A percentile compares a stretch with the other conserved stretches of the same genome.
Conservation (phyloP, 176 grass and related monocot species). For the Avena atlantica region DNA sequence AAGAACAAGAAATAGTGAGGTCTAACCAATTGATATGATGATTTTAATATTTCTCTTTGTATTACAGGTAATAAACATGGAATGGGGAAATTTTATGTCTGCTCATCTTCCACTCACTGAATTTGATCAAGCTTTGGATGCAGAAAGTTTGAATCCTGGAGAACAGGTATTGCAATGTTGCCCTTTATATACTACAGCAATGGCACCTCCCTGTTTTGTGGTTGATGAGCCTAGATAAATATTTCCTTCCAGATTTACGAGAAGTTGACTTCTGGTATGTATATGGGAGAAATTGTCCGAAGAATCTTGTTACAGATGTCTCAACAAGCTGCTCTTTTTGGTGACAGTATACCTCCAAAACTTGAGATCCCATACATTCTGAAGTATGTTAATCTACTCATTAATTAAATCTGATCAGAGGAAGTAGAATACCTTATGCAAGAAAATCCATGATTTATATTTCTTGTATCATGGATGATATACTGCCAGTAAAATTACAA, state of each 20-base stretch:
- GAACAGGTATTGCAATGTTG: constrained; percentile 46
- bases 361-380: constrained; percentile 61
- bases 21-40: neutral
- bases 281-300: constrained; percentile 63
- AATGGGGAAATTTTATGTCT: constrained; percentile 73
- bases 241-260: constrained; percentile 51
- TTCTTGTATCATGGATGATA: neutral
- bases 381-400: constrained; percentile 36
- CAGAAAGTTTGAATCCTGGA: constrained; percentile 70
- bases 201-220: neutral
- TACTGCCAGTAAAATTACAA: neutral
- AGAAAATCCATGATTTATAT: neutral
- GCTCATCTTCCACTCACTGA: constrained; percentile 65
- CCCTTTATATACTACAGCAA: neutral
- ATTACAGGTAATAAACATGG: constrained; percentile 75
- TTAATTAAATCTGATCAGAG: too few relatives aligned
- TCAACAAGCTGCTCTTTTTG: constrained; percentile 62
- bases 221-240: constrained; percentile 8
- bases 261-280: constrained; percentile 80
- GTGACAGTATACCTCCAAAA: constrained; percentile 58
- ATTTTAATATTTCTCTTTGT: constrained; percentile 6
- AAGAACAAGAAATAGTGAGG: neutral
- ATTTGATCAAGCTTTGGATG: constrained; percentile 60
- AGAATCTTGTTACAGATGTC: constrained; percentile 60
- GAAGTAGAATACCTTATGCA: neutral